Base-by-base conservation (phyloP, 116 monocot species). In the Posidonia oceanica region DNA sequence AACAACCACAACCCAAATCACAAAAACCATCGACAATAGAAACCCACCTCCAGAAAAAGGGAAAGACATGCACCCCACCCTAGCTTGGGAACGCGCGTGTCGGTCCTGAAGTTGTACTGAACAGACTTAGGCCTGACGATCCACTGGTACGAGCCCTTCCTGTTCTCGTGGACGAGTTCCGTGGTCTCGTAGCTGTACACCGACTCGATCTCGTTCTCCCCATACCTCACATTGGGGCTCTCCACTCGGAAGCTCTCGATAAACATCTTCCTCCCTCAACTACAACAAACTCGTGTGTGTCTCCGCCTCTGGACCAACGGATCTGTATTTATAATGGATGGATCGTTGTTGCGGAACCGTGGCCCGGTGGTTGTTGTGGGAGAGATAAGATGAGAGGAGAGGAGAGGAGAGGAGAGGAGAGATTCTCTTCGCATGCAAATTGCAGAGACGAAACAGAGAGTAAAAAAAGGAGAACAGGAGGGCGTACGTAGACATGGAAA, bases 201-300 rank as follows among this genome's bases (percentile, higher is more conserved):
- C 39, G 82, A 79, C 73, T 86, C 75, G 80, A 93, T 93, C 84
- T 78, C 83, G 17, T 70, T 17, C 48, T 77, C 84, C 15, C 80
- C 77, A 67, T 93, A 93, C 78, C 64, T 86, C 72, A 93, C 89
- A 73, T 89, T 88, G 16, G 93, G 89, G 81, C 93, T 93, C 81
- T 93, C 93, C 0, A 93, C 93, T 75, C 77, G 76, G 65, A 93
- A 93, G 40, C 70, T 87, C 68, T 93, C 93, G 54, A 93, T 85
- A 39, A 93, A 93, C 93, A 93, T 93, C 77, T 69, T 77, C 48
- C 48, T 48, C 48, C 5, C 7, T 1, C 48, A 29, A 29, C 29
- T 0, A 29, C 29, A 29, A 29, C 29, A 29, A 29, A 29, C 29
- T 29, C 29, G 29, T 29, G 29, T 29, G 29, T 29, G 29, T 29